Conservation (phyloP, 352 stramenopile genomes). For the Phytopythium helicoides region DNA sequence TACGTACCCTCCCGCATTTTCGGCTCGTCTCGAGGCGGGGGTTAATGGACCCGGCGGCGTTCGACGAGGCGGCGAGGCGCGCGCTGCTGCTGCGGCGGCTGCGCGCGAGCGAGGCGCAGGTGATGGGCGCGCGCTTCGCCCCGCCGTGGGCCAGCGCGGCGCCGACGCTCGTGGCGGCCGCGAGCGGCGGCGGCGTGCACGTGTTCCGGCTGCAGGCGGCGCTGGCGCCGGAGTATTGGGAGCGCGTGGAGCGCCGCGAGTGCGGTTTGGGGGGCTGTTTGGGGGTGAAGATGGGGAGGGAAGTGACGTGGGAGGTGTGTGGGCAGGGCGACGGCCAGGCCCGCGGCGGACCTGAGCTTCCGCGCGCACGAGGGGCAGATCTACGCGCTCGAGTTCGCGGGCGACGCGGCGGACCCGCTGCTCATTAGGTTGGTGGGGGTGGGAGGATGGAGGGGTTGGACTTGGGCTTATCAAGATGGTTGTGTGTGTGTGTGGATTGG, state of each 20-base stretch:
- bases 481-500: too few species aligned
- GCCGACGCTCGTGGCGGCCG: conserved; percentile 56
- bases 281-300: not conserved
- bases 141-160: conserved; percentile 23
- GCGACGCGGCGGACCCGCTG: conserved; percentile 44
- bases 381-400: conserved; percentile 70
- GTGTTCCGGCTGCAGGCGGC: conserved; percentile 39
- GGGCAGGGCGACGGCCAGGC: conserved; percentile 34
- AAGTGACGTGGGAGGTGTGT: not conserved
- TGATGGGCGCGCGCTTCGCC: conserved; percentile 55
- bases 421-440: conserved; percentile 49
- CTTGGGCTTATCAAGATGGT: too few species aligned
- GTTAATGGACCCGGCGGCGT: conserved; percentile 52
- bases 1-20: too few species aligned
- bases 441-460: not conserved
- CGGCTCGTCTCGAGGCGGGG: too few species aligned
- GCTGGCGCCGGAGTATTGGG: conserved; percentile 42
- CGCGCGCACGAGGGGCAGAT: conserved; percentile 70
- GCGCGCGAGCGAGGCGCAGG: conserved; percentile 43
- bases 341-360: conserved; percentile 54
- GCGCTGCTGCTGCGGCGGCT: conserved; percentile 51
- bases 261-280: conserved; percentile 19
- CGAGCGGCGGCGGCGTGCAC: conserved; percentile 59
- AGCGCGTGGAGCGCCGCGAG: conserved; percentile 34
- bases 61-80: conserved; percentile 53